Base-by-base conservation (phyloP, 2,329 filamentous ascomycete species). In the Cytospora chrysosperma region DNA sequence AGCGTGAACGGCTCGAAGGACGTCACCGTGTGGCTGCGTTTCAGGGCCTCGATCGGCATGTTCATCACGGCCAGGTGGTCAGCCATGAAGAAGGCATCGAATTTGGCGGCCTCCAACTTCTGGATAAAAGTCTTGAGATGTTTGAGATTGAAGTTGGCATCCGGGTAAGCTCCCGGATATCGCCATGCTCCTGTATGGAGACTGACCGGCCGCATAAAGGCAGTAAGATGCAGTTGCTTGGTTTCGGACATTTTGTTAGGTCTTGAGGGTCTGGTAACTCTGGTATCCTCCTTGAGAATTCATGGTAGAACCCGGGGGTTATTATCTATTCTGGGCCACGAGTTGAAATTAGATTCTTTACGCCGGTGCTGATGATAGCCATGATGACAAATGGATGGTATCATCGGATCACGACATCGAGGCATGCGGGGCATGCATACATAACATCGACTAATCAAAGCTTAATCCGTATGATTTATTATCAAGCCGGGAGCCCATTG, bases 161-260 rank as follows among this genome's bases (percentile, higher is more conserved):
- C 83, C 0, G 83, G 75, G 61, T 81, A 82, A 0, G 82, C 73
- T 3, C 80, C 81, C 0, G 82, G 82, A 66, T 85, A 85, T 7
- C 83, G 76, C 82, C 83, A 85, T 67, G 82, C 82, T 34, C 84
- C 81, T 2, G 81, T 83, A 66, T 86, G 82, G 12, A 85, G 72
- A 53, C 77, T 81, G 2, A 86, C 81, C 1, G 83, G 83, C 21
- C 83, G 80, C 82, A 86, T 85, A 65, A 85, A 86, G 0, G 83
- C 83, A 2, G 83, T 85, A 4, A 86, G 76, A 66, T 86, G 82
- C 7, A 85, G 72, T 65, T 80, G 69, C 49, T 75, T 77, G 65
- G 62, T 50, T 10, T 66, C 61, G 15, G 63, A 27, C 61, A 62
- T 66, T 13, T 53, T 53, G 5, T 2, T 37, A 30, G 1, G 28